Evolutionary conservation across 2,329 filamentous ascomycete genomes (phyloP).

Genomic region (Fusarium denticulatum): DNA sequence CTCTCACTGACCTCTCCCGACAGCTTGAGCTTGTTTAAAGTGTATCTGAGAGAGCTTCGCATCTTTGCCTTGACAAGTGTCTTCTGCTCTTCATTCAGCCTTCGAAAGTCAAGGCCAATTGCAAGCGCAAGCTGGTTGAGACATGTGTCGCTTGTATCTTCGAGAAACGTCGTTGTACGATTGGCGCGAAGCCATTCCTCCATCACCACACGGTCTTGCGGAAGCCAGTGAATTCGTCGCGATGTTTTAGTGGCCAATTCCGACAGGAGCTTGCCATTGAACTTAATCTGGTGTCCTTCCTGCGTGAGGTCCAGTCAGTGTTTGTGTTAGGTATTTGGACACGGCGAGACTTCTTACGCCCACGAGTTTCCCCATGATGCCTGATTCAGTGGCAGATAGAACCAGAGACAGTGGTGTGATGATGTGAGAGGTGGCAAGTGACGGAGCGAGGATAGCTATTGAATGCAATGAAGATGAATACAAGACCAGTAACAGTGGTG

Average conservation of each 20-base stretch:
- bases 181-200: not conserved
- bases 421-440: no score
- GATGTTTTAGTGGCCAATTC: not conserved
- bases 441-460: rapidly evolving
- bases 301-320: not conserved
- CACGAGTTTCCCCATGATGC: not conserved
- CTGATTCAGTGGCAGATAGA: not conserved
- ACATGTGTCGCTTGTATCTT: not conserved
- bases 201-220: not conserved
- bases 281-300: not conserved
- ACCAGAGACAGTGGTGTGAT: not conserved
- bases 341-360: not conserved
- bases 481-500: not conserved
- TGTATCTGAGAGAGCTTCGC: not conserved
- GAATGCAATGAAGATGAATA: not conserved
- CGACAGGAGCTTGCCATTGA: not conserved
- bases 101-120: not conserved
- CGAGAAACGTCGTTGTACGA: not conserved
- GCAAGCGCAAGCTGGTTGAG: not conserved
- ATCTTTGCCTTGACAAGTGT: not conserved
- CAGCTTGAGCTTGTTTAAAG: not conserved
- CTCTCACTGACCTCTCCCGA: not conserved
- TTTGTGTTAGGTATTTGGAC: rapidly evolving
- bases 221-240: not conserved
- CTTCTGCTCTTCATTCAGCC: not conserved